phyloP scores from a whole-genome alignment of 2,329 filamentous ascomycete genomes.

The Ophiocordyceps camponoti-rufipedis region DNA sequence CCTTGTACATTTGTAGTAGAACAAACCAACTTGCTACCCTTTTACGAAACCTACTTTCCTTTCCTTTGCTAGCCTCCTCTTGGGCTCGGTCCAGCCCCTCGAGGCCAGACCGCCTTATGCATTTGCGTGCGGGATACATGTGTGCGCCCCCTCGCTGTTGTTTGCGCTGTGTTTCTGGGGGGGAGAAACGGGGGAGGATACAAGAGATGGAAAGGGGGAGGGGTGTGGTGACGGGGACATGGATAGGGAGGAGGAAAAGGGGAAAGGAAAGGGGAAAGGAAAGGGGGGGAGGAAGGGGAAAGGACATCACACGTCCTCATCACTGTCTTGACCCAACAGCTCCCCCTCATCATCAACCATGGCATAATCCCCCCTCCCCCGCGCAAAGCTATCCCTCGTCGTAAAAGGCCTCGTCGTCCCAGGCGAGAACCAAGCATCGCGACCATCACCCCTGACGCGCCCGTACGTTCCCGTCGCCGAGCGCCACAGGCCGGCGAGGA shows the following conservation, averaged over 20 bases:
- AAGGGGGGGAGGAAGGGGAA: background rate
- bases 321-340: slow-evolving; percentile 79
- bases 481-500: slow-evolving; percentile 58
- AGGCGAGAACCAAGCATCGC: slow-evolving; percentile 31
- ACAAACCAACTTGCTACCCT: no score
- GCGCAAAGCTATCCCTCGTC: slow-evolving; percentile 74
- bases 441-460: slow-evolving; percentile 27
- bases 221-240: background rate
- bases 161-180: no score
- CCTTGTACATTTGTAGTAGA: no score
- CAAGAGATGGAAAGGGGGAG: background rate
- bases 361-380: slow-evolving; percentile 72
- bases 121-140: no score
- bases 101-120: no score
- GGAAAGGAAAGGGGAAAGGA: no score
- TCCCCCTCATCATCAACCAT: slow-evolving; percentile 88
- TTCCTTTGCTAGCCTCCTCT: no score
- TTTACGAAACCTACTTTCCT: no score
- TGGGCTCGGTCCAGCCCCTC: no score
- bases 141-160: no score
- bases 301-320: slow-evolving; percentile 54
- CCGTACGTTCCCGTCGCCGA: slow-evolving; percentile 33
- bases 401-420: slow-evolving; percentile 57
- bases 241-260: background rate
- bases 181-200: background rate